Conservation (phyloP, 495 filamentous ascomycete species). For the Penicillium crystallinum region DNA sequence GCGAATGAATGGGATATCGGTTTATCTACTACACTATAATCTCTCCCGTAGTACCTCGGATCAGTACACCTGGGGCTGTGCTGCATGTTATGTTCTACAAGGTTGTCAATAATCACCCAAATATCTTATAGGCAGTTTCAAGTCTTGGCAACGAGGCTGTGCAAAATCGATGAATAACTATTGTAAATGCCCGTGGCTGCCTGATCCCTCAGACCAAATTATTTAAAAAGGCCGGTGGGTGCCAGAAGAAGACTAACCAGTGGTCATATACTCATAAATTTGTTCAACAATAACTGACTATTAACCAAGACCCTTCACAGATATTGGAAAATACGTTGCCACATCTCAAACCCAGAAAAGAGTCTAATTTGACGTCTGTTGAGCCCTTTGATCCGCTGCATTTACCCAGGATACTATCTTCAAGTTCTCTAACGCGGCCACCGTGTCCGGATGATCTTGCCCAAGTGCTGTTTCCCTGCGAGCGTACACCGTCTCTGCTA, state of each 20-base stretch:
- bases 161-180: too few species aligned
- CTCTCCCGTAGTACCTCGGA: too few species aligned
- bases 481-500: conserved; percentile 17
- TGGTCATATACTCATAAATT: too few species aligned
- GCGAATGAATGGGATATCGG: too few species aligned
- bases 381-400: conserved; percentile 12
- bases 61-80: background rate
- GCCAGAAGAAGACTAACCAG: too few species aligned
- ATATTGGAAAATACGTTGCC: background rate
- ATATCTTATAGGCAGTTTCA: too few species aligned
- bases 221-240: background rate
- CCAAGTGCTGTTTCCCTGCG: conserved; percentile 18
- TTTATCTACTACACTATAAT: too few species aligned
- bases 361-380: conserved; percentile 9
- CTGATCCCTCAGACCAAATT: background rate
- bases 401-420: conserved; percentile 11
- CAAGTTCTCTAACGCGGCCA: conserved; percentile 15
- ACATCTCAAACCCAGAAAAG: background rate
- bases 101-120: too few species aligned
- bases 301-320: too few species aligned
- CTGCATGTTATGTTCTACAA: background rate
- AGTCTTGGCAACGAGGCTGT: conserved; percentile 18
- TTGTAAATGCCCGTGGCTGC: too few species aligned
- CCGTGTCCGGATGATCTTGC: conserved; percentile 25
- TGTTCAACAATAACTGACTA: too few species aligned